Conservation (phyloP, 2,329 filamentous ascomycete species). For the Hypoxylon sp. region DNA sequence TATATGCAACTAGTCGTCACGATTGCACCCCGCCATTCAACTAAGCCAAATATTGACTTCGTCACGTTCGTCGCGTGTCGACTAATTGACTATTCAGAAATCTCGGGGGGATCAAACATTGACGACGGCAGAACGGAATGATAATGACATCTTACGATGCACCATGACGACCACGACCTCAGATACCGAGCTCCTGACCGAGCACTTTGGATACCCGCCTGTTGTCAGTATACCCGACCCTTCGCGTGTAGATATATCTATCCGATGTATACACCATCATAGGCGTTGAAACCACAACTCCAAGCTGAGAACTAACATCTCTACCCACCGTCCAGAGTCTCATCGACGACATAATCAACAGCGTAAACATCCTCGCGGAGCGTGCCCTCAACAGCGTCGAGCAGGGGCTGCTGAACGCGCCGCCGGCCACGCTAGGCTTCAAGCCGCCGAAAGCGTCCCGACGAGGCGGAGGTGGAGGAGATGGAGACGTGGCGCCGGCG, state of each 20-base stretch:
- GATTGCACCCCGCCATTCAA: conserved; percentile 30
- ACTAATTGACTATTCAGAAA: neutral
- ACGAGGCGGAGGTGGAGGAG: conserved; percentile 52
- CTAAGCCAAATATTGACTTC: conserved; percentile 45
- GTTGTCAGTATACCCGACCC: conserved; percentile 66
- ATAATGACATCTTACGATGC: conserved; percentile 41
- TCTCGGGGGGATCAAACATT: neutral
- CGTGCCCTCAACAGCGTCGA: conserved; percentile 89
- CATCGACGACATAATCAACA: conserved; percentile 98
- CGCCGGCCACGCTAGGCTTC: conserved; percentile 84
- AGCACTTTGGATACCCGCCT: conserved; percentile 95
- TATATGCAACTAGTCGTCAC: conserved; percentile 1
- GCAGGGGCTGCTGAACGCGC: conserved; percentile 76
- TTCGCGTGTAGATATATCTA: neutral
- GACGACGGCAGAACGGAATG: conserved; percentile 7
- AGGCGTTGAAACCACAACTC: neutral
- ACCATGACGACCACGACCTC: conserved; percentile 46
- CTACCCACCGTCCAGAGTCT: conserved; percentile 71
- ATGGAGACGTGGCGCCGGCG: conserved; percentile 48
- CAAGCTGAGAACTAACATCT: conserved; percentile 21
- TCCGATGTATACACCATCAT: neutral
- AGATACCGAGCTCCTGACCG: conserved; percentile 79
- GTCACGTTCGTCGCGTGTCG: conserved; percentile 28
- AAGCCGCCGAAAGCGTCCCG: conserved; percentile 55
- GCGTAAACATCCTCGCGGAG: conserved; percentile 91